Evolutionary conservation across 352 stramenopile species (phyloP).

Genomic region (Plasmopara muralis): DNA sequence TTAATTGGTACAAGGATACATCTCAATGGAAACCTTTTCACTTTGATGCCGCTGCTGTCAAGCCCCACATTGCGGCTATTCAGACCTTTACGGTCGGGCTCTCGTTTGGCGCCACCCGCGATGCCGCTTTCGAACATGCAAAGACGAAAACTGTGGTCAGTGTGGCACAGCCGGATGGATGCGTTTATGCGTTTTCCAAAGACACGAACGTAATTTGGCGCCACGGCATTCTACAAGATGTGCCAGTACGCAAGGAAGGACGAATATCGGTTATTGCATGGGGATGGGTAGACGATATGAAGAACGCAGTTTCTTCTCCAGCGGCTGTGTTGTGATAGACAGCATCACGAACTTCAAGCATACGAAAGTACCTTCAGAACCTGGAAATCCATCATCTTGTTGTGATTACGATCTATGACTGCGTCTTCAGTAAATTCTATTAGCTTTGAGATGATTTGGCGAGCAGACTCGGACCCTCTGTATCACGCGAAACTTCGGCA

Average conservation of each 20-base stretch:
- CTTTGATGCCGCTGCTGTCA: conserved; percentile 91
- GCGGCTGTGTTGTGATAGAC: conserved; percentile 8
- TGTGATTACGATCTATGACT: too few relatives aligned
- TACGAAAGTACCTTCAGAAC: too few relatives aligned
- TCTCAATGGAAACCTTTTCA: conserved; percentile 93
- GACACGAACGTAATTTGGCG: conserved; percentile 69
- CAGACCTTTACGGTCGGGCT: conserved; percentile 93
- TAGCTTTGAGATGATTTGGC: too few relatives aligned
- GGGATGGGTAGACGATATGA: conserved; percentile 81
- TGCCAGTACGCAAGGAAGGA: conserved; percentile 81
- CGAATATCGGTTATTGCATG: conserved; percentile 93
- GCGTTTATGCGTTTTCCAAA: conserved; percentile 88
- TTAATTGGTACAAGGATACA: conserved; percentile 94
- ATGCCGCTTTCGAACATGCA: conserved; percentile 89
- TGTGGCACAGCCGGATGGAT: conserved; percentile 91
- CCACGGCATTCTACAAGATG: conserved; percentile 58
- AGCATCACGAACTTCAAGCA: too few relatives aligned
- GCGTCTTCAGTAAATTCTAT: too few relatives aligned
- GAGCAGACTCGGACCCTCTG: too few relatives aligned
- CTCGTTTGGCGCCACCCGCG: conserved; percentile 88
- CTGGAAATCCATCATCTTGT: too few relatives aligned
- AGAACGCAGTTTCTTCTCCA: conserved; percentile 18
- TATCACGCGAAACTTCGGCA: too few relatives aligned
- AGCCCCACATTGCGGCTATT: conserved; percentile 85
- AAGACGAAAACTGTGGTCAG: conserved; percentile 82